Conservation (phyloP, 2,329 filamentous ascomycete genomes). For the Paraconiothyrium sp. region DNA sequence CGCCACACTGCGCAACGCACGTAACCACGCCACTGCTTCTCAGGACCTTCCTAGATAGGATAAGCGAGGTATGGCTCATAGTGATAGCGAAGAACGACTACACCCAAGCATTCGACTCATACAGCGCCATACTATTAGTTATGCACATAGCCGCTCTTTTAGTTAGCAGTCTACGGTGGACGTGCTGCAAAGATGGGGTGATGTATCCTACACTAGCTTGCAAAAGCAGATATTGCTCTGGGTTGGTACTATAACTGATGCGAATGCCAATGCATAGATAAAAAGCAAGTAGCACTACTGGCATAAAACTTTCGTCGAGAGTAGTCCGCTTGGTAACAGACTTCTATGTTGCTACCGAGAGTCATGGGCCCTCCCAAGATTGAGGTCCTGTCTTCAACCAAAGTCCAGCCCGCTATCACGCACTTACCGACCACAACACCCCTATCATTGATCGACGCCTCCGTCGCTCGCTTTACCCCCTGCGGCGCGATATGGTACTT, state of each 20-base stretch:
- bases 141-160: neutral
- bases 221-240: too few species aligned
- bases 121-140: neutral
- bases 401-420: neutral
- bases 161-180: too few species aligned
- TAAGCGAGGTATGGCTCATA: neutral
- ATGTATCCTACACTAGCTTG: too few species aligned
- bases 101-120: neutral
- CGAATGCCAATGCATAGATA: too few species aligned
- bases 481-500: constrained; percentile 5
- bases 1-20: too few species aligned
- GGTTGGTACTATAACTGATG: too few species aligned
- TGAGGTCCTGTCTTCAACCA: neutral
- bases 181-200: too few species aligned
- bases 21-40: too few species aligned
- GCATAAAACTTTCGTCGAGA: too few species aligned
- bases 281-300: too few species aligned
- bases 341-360: neutral
- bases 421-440: neutral
- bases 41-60: neutral
- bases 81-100: neutral
- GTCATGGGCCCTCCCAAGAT: neutral
- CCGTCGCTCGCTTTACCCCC: constrained; percentile 8
- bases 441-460: constrained; percentile 3
- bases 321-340: too few species aligned